These are phyloP conservation scores for Gloeopeniophorella convolvens DNA, from an alignment of 768 basidiomycete genomes.

Conservation along the genomic window DNA sequence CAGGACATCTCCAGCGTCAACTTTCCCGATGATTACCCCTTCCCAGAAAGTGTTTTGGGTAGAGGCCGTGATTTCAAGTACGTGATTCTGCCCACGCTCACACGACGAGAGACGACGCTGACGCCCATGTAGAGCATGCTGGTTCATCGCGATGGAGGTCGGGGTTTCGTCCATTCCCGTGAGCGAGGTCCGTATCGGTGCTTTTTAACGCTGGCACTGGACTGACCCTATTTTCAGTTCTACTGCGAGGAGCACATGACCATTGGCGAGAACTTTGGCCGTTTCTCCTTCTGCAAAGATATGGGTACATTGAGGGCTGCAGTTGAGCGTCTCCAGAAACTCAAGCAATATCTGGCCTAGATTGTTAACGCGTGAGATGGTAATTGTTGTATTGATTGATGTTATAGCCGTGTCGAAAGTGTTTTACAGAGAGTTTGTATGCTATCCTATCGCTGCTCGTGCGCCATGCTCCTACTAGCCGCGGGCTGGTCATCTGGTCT, in stretches of 20 bases:
- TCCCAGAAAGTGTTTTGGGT: constrained; percentile 67
- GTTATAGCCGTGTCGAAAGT: background rate
- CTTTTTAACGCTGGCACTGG: background rate
- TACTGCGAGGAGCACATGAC: constrained; percentile 82
- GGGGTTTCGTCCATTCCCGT: constrained; percentile 93
- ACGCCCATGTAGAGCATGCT: constrained; percentile 61
- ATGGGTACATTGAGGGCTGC: constrained; percentile 74
- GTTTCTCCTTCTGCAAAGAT: constrained; percentile 98
- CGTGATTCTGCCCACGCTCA: constrained; percentile 17
- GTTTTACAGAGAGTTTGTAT: background rate
- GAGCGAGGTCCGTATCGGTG: constrained; percentile 66
- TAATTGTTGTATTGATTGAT: constrained; percentile 4
- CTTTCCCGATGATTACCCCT: constrained; percentile 80
- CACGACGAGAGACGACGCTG: constrained; percentile 16
- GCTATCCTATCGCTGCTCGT: background rate
- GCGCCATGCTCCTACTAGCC: background rate
- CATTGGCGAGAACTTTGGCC: constrained; percentile 81
- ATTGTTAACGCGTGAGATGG: constrained; percentile 4
- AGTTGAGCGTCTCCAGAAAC: constrained; percentile 68
- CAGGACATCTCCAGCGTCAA: constrained; percentile 73
- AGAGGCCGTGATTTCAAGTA: constrained; percentile 86
- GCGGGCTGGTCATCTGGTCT: constrained; percentile 7
- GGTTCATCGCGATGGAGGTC: constrained; percentile 89
- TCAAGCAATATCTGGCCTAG: constrained; percentile 55
- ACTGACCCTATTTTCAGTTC: constrained; percentile 46